These are phyloP conservation scores for Dipodascus geniculatus DNA, from an alignment of 805 yeast genomes.

Conservation along the genomic window DNA sequence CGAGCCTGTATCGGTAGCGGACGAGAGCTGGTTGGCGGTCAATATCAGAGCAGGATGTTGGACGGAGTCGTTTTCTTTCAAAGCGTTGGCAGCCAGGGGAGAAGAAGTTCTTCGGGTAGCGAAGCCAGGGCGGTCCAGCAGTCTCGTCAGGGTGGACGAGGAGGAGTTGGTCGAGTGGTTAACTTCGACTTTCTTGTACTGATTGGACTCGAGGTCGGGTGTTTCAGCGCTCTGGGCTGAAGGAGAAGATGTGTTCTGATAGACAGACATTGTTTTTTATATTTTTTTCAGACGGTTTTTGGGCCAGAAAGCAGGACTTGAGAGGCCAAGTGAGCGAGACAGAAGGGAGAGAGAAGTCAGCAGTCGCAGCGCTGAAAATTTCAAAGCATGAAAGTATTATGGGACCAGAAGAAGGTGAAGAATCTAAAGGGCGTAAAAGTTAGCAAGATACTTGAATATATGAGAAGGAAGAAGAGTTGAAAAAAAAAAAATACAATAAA, in stretches of 20 bases:
- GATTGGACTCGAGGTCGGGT: conserved; percentile 1
- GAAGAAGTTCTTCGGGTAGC: conserved; percentile 1
- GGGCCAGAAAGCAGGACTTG: not conserved
- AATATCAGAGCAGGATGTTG: not conserved
- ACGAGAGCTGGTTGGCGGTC: not conserved
- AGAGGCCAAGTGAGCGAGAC: not conserved
- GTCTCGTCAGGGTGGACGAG: conserved; percentile 12
- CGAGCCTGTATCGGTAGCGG: not conserved
- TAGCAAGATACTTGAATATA: too few species aligned
- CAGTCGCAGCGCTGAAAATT: not conserved
- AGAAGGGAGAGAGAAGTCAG: not conserved
- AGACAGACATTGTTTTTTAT: not conserved
- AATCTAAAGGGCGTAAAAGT: too few species aligned
- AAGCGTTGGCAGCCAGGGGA: conserved; percentile 3
- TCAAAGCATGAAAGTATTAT: not conserved
- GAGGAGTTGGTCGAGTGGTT: conserved; percentile 8
- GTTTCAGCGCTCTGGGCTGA: not conserved
- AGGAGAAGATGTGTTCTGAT: not conserved
- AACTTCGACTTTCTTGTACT: conserved; percentile 10
- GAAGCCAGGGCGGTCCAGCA: conserved; percentile 8
- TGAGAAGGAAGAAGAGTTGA: not conserved
- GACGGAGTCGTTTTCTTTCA: not conserved
- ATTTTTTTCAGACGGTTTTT: not conserved
- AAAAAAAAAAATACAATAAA: too few species aligned
- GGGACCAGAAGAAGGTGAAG: too few species aligned